A percentile compares a stretch with the other conserved stretches of the same genome.
phyloP scores from a whole-genome alignment of 371 early-diverging fungal genomes.

The Syncephalis plumigaleata region DNA sequence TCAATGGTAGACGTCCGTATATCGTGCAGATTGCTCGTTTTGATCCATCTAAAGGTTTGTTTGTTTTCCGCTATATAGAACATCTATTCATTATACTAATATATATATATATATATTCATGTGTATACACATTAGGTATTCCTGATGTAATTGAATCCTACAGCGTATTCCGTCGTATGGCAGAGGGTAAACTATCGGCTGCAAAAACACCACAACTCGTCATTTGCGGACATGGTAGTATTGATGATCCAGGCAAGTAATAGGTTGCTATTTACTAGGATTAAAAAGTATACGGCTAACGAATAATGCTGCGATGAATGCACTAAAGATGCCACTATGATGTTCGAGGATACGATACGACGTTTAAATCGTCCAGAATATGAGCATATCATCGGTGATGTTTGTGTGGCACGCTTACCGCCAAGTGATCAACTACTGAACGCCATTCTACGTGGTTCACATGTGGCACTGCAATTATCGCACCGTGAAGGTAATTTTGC shows the following conservation, averaged over 20 bases:
- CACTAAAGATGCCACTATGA: conserved; percentile 42
- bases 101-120: not conserved
- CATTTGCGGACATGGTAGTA: conserved; percentile 67
- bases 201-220: conserved; percentile 48
- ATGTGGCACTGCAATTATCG: conserved; percentile 60
- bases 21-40: conserved; percentile 77
- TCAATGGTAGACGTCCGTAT: conserved; percentile 47
- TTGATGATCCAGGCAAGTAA: conserved; percentile 53
- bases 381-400: conserved; percentile 25
- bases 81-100: not conserved
- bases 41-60: conserved; percentile 84
- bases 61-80: not conserved
- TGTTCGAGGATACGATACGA: conserved; percentile 38
- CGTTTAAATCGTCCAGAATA: conserved; percentile 25
- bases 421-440: conserved; percentile 71
- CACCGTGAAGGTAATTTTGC: conserved; percentile 29
- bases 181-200: conserved; percentile 18
- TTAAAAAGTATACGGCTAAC: too few species aligned
- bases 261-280: too few species aligned
- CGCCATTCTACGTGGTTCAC: conserved; percentile 42
- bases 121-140: too few species aligned
- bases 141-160: conserved; percentile 62
- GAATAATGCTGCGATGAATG: too few species aligned
- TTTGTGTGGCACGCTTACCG: conserved; percentile 45
- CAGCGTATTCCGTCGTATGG: conserved; percentile 31